Percentiles rank a stretch among this genome's conserved stretches.
Evolutionary conservation across 345 rosid genomes (phyloP).

Genomic region (Toxicodendron radicans): DNA sequence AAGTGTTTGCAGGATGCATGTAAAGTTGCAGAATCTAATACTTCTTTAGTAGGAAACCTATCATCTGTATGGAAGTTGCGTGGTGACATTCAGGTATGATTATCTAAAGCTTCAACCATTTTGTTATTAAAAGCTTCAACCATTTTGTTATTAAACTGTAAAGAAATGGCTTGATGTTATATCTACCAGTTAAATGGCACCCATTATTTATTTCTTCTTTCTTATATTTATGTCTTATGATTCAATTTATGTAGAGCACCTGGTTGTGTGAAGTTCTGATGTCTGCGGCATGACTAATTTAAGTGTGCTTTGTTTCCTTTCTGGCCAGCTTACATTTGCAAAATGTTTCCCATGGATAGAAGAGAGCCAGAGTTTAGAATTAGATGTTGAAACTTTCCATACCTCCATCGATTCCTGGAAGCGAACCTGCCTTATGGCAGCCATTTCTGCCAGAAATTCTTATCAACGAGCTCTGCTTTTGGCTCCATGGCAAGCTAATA

Average conservation of each 20-base stretch:
- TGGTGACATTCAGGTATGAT: conserved; percentile 80
- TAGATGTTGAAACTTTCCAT: conserved; percentile 40
- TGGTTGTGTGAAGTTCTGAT: background rate
- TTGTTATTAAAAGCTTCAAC: background rate
- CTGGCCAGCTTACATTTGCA: conserved; percentile 65
- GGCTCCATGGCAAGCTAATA: conserved; percentile 90
- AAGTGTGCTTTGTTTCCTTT: conserved; percentile 20
- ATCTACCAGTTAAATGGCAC: background rate
- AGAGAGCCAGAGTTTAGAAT: conserved; percentile 34
- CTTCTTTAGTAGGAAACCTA: conserved; percentile 58
- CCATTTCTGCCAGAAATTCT: conserved; percentile 63
- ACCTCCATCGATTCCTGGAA: conserved; percentile 72
- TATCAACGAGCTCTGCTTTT: conserved; percentile 79
- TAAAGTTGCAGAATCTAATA: conserved; percentile 48
- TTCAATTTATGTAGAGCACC: background rate
- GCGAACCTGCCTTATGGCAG: conserved; percentile 54
- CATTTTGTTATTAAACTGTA: conserved; percentile 11
- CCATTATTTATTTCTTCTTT: background rate
- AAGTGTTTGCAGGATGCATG: conserved; percentile 63
- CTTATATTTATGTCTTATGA: background rate
- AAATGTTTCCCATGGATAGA: conserved; percentile 78
- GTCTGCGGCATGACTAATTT: conserved; percentile 13
- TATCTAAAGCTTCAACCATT: background rate
- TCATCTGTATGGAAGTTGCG: conserved; percentile 85
- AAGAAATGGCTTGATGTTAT: background rate